Conservation (phyloP, 164 flowering plant species). For the Cinnamomum chago region DNA sequence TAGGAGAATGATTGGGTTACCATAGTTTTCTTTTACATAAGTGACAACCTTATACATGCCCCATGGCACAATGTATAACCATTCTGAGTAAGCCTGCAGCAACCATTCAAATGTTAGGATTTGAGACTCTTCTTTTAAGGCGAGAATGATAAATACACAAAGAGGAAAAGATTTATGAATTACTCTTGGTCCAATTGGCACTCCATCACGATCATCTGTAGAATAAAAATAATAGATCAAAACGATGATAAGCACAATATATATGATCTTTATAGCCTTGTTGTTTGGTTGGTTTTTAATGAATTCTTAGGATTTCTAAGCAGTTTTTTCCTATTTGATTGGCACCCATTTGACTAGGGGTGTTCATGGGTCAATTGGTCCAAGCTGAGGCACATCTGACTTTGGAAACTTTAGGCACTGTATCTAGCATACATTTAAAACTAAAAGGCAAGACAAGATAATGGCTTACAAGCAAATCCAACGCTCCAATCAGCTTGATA, state of each 20-base stretch:
- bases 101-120: not conserved
- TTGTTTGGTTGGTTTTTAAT: too few species aligned
- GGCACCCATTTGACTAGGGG: too few species aligned
- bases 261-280: too few species aligned
- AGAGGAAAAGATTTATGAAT: not conserved
- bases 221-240: not conserved
- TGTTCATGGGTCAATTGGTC: too few species aligned
- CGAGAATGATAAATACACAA: too few species aligned
- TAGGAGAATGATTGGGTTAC: constrained; percentile 15
- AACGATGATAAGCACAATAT: too few species aligned
- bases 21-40: constrained; percentile 16
- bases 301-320: too few species aligned
- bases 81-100: constrained; percentile 17
- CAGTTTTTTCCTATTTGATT: too few species aligned
- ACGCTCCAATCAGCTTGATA: constrained; percentile 20
- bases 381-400: too few species aligned
- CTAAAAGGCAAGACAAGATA: not conserved
- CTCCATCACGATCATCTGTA: constrained; percentile 40
- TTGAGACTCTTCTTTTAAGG: not conserved
- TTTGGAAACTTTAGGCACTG: too few species aligned
- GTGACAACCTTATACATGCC: constrained; percentile 20
- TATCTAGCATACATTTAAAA: too few species aligned
- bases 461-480: constrained; percentile 20
- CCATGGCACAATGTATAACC: constrained; percentile 21
- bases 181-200: constrained; percentile 50